A percentile compares a stretch with the other conserved stretches of the same genome.
phyloP scores from a whole-genome alignment of 2,329 filamentous ascomycete species.

The Periconia sp. region DNA sequence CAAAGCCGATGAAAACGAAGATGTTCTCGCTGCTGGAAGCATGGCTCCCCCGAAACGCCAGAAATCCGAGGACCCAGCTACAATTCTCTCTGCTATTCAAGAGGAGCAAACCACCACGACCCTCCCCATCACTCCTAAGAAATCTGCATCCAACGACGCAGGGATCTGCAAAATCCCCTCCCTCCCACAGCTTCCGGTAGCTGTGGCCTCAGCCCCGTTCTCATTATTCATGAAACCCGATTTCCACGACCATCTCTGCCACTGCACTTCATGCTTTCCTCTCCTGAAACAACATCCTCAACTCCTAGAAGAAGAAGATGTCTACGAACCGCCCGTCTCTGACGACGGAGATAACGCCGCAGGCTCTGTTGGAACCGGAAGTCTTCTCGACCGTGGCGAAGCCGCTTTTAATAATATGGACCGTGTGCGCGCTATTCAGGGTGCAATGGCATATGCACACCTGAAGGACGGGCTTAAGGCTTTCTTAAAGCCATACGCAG shows the following conservation, averaged over 20 bases:
- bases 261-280: slow-evolving; percentile 80
- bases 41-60: slow-evolving; percentile 39
- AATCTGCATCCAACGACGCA: slow-evolving; percentile 16
- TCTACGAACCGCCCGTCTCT: slow-evolving; percentile 90
- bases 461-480: slow-evolving; percentile 95
- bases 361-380: slow-evolving; percentile 72
- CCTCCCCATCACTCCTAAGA: slow-evolving; percentile 37
- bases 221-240: slow-evolving; percentile 81
- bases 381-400: slow-evolving; percentile 88
- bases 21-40: slow-evolving; percentile 13
- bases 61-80: slow-evolving; percentile 39
- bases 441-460: slow-evolving; percentile 97
- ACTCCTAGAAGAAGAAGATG: slow-evolving; percentile 91
- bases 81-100: slow-evolving; percentile 42
- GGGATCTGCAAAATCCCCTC: slow-evolving; percentile 65
- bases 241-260: slow-evolving; percentile 85
- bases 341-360: slow-evolving; percentile 60
- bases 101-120: slow-evolving; percentile 25
- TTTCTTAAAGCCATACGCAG: slow-evolving; percentile 92
- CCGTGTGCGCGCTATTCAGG: slow-evolving; percentile 88
- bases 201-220: slow-evolving; percentile 64
- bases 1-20: slow-evolving; percentile 52
- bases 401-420: slow-evolving; percentile 91
- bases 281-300: slow-evolving; percentile 74
- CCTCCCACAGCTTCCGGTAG: slow-evolving; percentile 61